Base-by-base conservation (phyloP, 2,329 filamentous ascomycete species). In the Colletotrichum shisoi region DNA sequence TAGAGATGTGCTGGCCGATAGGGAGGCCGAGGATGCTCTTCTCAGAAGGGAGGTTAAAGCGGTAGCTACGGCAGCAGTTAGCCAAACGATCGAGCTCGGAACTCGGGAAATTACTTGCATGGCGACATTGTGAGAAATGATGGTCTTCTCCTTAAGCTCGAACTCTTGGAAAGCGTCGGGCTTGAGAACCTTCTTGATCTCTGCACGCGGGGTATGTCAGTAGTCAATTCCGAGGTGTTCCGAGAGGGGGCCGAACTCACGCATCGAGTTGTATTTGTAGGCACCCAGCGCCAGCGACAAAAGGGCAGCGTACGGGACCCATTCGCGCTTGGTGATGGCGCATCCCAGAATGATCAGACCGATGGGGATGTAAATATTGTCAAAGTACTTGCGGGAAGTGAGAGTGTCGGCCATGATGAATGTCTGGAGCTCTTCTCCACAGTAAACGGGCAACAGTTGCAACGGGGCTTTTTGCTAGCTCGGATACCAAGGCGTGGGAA, bases 1-100 rank as follows among this genome's bases (percentile, higher is more conserved):
- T 93, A 70, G 94, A 97, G 81, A 99, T 97, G 84, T 99, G 95
- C 83, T 99, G 95, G 76, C 95, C 95, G 82, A 98, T 98, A 72
- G 95, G 94, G 49, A 98, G 91, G 76, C 95, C 95, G 75, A 98
- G 92, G 78, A 97, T 93, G 72, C 91, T 87, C 73, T 84, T 90
- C 46, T 89, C 82, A 58, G 85, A 85, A 64, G 94, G 94, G 46
- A 99, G 91, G 71, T 86, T 85, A 83, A 98, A 97, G 76, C 95
- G 93, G 85, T 98, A 99, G 83, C 90, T 93, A 56, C 21, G 11
- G 61, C 69, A 71, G 37, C 48, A 44, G 68, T 68, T 13, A 64
- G 31, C 5, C 12, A 39, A 53, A 53, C 64, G 70, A 24, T 11
- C 44, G 19, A 56, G 12, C 59, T 63, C 39, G 40, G 37, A 6